Evolutionary conservation across 2,329 filamentous ascomycete species (phyloP).

Genomic region (Sporothrix sp.): DNA sequence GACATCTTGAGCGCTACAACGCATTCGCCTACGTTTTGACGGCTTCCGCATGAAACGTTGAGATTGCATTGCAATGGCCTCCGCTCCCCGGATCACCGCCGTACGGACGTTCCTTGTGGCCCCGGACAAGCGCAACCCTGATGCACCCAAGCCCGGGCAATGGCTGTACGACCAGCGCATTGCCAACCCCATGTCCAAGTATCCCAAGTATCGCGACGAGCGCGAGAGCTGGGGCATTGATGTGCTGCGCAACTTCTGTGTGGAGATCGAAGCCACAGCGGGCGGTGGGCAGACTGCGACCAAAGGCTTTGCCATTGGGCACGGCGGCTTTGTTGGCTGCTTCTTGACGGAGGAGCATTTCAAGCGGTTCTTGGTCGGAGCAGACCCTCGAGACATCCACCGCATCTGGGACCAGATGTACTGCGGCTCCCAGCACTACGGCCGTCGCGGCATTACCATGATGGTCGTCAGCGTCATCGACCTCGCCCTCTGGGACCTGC

Average conservation of each 20-base stretch:
- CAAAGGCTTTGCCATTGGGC: conserved; percentile 89
- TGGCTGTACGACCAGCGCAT: conserved; percentile 55
- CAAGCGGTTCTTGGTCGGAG: conserved; percentile 78
- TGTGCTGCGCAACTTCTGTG: conserved; percentile 80
- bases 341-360: conserved; percentile 94
- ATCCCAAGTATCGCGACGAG: conserved; percentile 79
- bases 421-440: conserved; percentile 90
- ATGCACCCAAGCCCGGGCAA: conserved; percentile 3
- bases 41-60: too few species aligned
- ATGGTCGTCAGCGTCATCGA: conserved; percentile 93
- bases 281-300: conserved; percentile 43
- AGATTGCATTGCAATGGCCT: background rate
- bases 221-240: conserved; percentile 94
- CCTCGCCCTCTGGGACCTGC: conserved; percentile 81
- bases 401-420: conserved; percentile 96
- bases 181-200: conserved; percentile 84
- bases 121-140: conserved; percentile 8
- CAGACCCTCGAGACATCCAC: conserved; percentile 85
- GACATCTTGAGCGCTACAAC: too few species aligned
- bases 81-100: conserved; percentile 5
- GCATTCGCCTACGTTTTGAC: too few species aligned
- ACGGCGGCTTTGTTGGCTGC: conserved; percentile 85
- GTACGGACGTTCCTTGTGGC: conserved; percentile 9
- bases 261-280: conserved; percentile 84
- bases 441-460: conserved; percentile 79